These are phyloP conservation scores for Boeremia exigua DNA, from an alignment of 2,329 filamentous ascomycete genomes.

Conservation along the genomic window DNA sequence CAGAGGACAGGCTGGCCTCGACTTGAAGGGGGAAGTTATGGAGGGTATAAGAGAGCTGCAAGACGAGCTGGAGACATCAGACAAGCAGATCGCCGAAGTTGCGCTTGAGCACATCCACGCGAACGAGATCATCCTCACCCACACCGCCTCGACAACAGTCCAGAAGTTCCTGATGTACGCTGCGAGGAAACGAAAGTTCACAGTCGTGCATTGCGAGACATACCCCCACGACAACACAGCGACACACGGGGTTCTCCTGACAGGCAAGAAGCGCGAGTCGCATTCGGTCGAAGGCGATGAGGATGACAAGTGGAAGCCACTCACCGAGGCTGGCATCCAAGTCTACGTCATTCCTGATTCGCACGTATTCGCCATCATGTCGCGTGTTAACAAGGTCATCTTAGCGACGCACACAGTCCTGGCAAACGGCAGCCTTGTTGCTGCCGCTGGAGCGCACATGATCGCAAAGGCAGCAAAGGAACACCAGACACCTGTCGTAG, in stretches of 20 bases:
- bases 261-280: slow-evolving; percentile 56
- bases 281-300: slow-evolving; percentile 60
- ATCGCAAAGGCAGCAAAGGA: slow-evolving; percentile 85
- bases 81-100: slow-evolving; percentile 88
- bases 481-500: slow-evolving; percentile 83
- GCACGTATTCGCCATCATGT: slow-evolving; percentile 91
- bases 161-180: slow-evolving; percentile 89
- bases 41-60: slow-evolving; percentile 95
- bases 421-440: slow-evolving; percentile 84
- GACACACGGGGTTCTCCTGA: slow-evolving; percentile 66
- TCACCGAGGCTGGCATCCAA: slow-evolving; percentile 77
- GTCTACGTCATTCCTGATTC: slow-evolving; percentile 86
- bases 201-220: slow-evolving; percentile 80
- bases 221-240: slow-evolving; percentile 71
- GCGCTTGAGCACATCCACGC: slow-evolving; percentile 92
- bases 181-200: slow-evolving; percentile 88
- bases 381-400: slow-evolving; percentile 92
- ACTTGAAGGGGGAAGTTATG: slow-evolving; percentile 87
- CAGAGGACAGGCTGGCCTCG: slow-evolving; percentile 56
- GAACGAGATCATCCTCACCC: slow-evolving; percentile 89
- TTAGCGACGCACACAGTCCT: slow-evolving; percentile 86
- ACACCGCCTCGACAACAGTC: slow-evolving; percentile 84
- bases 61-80: slow-evolving; percentile 90
- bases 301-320: slow-evolving; percentile 72
- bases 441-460: slow-evolving; percentile 80